A percentile compares a stretch with the other conserved stretches of the same genome.
Conservation (phyloP, 2,329 filamentous ascomycete species). For the Monosporascus ibericus region DNA sequence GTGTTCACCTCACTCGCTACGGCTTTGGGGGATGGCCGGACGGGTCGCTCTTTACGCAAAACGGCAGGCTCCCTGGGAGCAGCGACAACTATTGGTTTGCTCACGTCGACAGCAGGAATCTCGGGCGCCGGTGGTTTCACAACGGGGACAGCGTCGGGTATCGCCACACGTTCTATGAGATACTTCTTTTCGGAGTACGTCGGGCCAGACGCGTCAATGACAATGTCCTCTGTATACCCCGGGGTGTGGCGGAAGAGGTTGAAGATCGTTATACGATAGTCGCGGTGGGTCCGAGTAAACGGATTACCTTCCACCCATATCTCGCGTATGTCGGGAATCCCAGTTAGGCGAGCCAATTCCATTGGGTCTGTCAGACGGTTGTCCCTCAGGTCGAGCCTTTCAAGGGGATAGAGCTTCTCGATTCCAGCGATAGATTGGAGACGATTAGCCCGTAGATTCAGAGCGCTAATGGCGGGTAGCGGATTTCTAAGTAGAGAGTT, state of each 20-base stretch:
- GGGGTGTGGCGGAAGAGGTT: slow-evolving; percentile 89
- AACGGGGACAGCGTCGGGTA: slow-evolving; percentile 70
- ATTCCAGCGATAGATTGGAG: slow-evolving; percentile 83
- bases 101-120: slow-evolving; percentile 56
- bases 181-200: slow-evolving; percentile 81
- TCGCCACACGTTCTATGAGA: slow-evolving; percentile 73
- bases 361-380: slow-evolving; percentile 87
- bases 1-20: slow-evolving; percentile 54
- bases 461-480: slow-evolving; percentile 83
- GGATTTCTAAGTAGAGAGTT: slow-evolving; percentile 81
- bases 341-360: slow-evolving; percentile 82
- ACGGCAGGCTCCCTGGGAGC: slow-evolving; percentile 42
- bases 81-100: slow-evolving; percentile 59
- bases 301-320: slow-evolving; percentile 91
- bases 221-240: slow-evolving; percentile 83
- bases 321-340: slow-evolving; percentile 85
- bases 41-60: slow-evolving; percentile 51
- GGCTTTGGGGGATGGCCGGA: slow-evolving; percentile 39
- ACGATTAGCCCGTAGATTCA: slow-evolving; percentile 87
- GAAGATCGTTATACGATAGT: slow-evolving; percentile 87
- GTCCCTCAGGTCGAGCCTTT: slow-evolving; percentile 85
- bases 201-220: slow-evolving; percentile 79
- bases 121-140: slow-evolving; percentile 64
- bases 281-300: slow-evolving; percentile 78
- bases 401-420: slow-evolving; percentile 80